phyloP scores from a whole-genome alignment of 2,329 filamentous ascomycete species.

The Hypoxylon sp. region DNA sequence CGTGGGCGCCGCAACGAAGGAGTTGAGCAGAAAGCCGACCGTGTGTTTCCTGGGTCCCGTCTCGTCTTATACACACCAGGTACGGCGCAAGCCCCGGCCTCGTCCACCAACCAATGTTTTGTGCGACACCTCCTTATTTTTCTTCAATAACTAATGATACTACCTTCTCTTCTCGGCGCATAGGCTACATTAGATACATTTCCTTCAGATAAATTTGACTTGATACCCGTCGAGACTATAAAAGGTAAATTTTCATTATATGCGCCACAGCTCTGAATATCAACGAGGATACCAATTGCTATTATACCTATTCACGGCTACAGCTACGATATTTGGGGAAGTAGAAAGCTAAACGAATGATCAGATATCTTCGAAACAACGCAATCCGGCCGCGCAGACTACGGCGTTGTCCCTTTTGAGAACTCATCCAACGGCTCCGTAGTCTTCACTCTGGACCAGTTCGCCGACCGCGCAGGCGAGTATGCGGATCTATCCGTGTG shows the following conservation, averaged over 20 bases:
- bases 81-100: constrained; percentile 48
- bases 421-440: constrained; percentile 97
- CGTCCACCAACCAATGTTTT: background rate
- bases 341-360: background rate
- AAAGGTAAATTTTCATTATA: constrained; percentile 53
- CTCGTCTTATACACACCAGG: constrained; percentile 68
- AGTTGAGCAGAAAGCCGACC: constrained; percentile 53
- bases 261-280: background rate
- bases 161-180: background rate
- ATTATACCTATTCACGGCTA: background rate
- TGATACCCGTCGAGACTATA: constrained; percentile 68
- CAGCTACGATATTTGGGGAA: background rate
- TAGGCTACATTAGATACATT: constrained; percentile 66
- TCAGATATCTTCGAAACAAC: constrained; percentile 85
- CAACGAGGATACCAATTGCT: too few relatives aligned
- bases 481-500: constrained; percentile 82
- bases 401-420: constrained; percentile 93
- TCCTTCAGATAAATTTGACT: constrained; percentile 62
- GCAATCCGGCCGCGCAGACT: constrained; percentile 73
- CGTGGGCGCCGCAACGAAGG: constrained; percentile 6
- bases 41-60: constrained; percentile 67
- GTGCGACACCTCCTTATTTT: background rate
- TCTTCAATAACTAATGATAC: constrained; percentile 1
- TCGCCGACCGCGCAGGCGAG: constrained; percentile 78
- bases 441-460: constrained; percentile 88